phyloP scores from a whole-genome alignment of 352 stramenopile genomes.

The Pythium brassicae region DNA sequence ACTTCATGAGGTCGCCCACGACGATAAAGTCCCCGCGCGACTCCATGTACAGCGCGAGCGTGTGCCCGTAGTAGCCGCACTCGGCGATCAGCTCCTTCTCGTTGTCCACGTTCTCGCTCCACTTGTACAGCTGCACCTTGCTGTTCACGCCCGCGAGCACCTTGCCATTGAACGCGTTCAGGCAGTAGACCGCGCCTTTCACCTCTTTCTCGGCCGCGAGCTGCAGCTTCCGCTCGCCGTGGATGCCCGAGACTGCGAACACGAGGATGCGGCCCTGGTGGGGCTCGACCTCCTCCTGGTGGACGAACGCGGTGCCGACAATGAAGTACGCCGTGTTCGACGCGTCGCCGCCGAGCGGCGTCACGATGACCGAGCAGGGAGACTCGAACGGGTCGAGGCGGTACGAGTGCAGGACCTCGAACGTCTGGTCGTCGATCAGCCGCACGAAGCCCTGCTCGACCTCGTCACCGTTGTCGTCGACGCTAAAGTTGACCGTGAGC shows the following conservation, averaged over 20 bases:
- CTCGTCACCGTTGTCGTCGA: slow-evolving; percentile 81
- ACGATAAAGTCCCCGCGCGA: slow-evolving; percentile 94
- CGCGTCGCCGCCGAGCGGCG: slow-evolving; percentile 73
- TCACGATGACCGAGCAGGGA: slow-evolving; percentile 80
- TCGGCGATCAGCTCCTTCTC: slow-evolving; percentile 90
- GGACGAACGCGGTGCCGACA: slow-evolving; percentile 89
- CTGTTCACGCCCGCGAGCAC: slow-evolving; percentile 93
- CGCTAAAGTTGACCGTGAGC: slow-evolving; percentile 73
- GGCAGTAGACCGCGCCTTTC: slow-evolving; percentile 93
- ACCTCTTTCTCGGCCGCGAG: slow-evolving; percentile 92
- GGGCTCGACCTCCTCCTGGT: slow-evolving; percentile 94
- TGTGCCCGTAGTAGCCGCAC: slow-evolving; percentile 94
- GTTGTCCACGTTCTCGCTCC: slow-evolving; percentile 85
- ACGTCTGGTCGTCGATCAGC: slow-evolving; percentile 96
- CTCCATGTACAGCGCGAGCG: slow-evolving; percentile 94
- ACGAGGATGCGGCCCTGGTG: slow-evolving; percentile 94
- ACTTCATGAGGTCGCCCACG: slow-evolving; percentile 97
- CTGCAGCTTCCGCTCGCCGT: slow-evolving; percentile 81
- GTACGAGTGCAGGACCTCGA: slow-evolving; percentile 90
- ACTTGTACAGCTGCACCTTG: slow-evolving; percentile 93
- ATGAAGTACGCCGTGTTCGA: slow-evolving; percentile 78
- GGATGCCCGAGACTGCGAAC: slow-evolving; percentile 80
- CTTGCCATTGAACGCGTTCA: slow-evolving; percentile 94
- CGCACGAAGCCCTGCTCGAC: slow-evolving; percentile 89
- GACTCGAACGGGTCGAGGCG: slow-evolving; percentile 87